Percentiles rank a stretch among this genome's conserved stretches.
phyloP scores from a whole-genome alignment of 2,329 filamentous ascomycete species.

The Eurotiales sp. region DNA sequence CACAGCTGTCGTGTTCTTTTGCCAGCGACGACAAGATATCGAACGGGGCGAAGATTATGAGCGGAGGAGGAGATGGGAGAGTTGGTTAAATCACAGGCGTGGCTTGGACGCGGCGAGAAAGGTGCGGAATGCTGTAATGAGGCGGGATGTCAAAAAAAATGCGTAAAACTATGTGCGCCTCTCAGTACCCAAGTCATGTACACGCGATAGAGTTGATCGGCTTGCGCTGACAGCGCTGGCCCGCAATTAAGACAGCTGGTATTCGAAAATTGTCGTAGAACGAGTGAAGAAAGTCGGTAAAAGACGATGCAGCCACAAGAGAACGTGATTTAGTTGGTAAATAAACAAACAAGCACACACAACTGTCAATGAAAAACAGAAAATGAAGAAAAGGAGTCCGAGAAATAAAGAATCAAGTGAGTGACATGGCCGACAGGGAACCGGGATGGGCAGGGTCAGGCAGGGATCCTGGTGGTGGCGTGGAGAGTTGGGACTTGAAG shows the following conservation, averaged over 20 bases:
- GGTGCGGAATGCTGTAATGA: neutral
- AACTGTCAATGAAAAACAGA: neutral
- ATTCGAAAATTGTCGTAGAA: neutral
- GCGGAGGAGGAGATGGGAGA: neutral
- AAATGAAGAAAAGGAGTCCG: slow-evolving; percentile 1
- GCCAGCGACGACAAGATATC: slow-evolving; percentile 6
- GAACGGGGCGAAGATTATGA: slow-evolving; percentile 7
- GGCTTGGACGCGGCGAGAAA: neutral
- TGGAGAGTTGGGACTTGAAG: too few relatives aligned
- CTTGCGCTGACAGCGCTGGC: neutral
- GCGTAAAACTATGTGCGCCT: neutral
- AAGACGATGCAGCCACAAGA: slow-evolving; percentile 5
- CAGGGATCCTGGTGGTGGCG: neutral
- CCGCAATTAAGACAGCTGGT: neutral
- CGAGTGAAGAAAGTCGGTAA: neutral
- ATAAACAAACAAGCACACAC: slow-evolving; percentile 1
- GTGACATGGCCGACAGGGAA: slow-evolving; percentile 13
- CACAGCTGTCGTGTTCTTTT: neutral
- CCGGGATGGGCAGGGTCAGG: neutral
- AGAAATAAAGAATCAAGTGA: slow-evolving; percentile 12
- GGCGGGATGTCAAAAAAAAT: neutral
- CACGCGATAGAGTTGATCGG: neutral
- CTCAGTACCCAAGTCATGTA: too few relatives aligned
- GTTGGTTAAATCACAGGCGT: neutral
- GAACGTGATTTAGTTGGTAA: slow-evolving; percentile 13